Base-by-base conservation (phyloP, 108 stramenopile species). In the Conticribra guillardii region DNA sequence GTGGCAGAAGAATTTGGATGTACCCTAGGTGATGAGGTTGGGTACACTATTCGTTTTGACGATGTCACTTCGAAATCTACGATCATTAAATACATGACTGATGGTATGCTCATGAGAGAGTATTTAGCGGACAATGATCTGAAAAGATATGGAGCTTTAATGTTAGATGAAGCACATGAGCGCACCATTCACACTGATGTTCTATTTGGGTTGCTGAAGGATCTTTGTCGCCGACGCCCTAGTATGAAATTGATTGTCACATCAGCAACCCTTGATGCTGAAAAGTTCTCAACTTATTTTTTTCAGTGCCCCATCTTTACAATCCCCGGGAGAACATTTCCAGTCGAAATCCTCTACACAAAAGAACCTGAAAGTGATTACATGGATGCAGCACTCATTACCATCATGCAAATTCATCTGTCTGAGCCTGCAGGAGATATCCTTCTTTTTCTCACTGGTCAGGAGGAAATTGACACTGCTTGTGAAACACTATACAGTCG, bases 41-140 rank as follows among this genome's bases (percentile, higher is more conserved):
- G 98, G 3, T 99, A 98, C 82, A 88, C 93, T 2, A 98, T 99
- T 71, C 96, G 99, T 52, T 99, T 99, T 82, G 98, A 99, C 60
- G 99, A 99, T 84, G 88, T 94, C 44, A 99, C 99, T 1, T 91
- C 89, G 8, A 80, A 89, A 23, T 81, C 91, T 31, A 97, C 96
- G 3, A 87, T 96, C 22, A 93, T 99, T 63, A 99, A 99, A 86
- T 99, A 98, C 87, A 98, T 98, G 98, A 99, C 99, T 15, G 99
- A 99, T 83, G 99, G 98, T 50, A 98, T 98, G 95, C 76, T 99
- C 15, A 96, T 99, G 97, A 89, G 98, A 95, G 89, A 93, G 71
- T 94, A 96, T 61, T 81, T 96, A 24, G 91, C 91, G 21, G 97
- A 96, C 74, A 91, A 92, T 68, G 93, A 94, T 74, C 80, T 98